These are phyloP conservation scores for Gymnopilus junonius DNA, from an alignment of 768 basidiomycete genomes.

Conservation along the genomic window DNA sequence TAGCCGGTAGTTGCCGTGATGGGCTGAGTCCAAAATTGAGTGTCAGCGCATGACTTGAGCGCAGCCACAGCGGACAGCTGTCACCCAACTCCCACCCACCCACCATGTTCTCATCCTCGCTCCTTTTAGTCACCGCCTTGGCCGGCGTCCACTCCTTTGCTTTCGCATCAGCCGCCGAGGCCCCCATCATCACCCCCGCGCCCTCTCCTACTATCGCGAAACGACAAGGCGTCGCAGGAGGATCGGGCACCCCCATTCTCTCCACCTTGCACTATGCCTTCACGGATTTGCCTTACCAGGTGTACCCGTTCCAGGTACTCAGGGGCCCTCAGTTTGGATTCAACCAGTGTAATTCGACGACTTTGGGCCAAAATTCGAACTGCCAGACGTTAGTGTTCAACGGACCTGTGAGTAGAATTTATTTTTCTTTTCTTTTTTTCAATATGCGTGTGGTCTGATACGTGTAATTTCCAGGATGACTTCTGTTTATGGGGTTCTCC, in stretches of 20 bases:
- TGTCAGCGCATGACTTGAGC: neutral
- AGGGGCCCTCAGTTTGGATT: constrained; percentile 61
- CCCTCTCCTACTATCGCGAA: constrained; percentile 13
- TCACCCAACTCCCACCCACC: neutral
- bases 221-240: constrained; percentile 18
- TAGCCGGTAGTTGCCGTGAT: neutral
- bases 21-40: neutral
- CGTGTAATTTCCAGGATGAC: constrained; percentile 39
- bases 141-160: constrained; percentile 21
- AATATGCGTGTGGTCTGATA: neutral
- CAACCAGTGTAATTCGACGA: constrained; percentile 73
- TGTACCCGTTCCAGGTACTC: constrained; percentile 23
- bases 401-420: constrained; percentile 39
- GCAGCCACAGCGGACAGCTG: neutral
- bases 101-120: constrained; percentile 15
- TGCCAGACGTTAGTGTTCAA: constrained; percentile 70
- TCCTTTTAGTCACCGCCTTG: constrained; percentile 14
- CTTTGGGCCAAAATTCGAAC: constrained; percentile 56
- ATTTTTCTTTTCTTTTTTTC: neutral
- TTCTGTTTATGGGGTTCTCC: constrained; percentile 70
- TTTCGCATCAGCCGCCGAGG: constrained; percentile 13
- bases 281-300: constrained; percentile 20
- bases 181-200: constrained; percentile 15
- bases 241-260: constrained; percentile 19
- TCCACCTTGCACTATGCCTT: constrained; percentile 20